phyloP scores from a whole-genome alignment of 192 early-diverging fungal genomes.

The Linnemannia zychae region DNA sequence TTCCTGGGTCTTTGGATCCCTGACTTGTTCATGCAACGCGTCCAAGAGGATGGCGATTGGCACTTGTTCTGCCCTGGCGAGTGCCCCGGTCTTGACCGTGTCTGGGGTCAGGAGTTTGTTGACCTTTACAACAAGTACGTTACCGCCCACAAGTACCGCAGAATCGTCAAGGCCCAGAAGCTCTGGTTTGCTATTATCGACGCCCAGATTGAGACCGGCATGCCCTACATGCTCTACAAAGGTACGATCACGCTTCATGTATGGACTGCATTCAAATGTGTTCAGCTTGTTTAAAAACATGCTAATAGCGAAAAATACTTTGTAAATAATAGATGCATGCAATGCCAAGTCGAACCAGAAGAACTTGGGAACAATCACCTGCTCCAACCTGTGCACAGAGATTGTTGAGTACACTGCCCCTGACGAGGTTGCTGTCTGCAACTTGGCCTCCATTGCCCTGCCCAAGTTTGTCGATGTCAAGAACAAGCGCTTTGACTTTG shows the following conservation, averaged over 20 bases:
- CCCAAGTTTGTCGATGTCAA: slow-evolving; percentile 85
- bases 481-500: slow-evolving; percentile 80
- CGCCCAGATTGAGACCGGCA: slow-evolving; percentile 97
- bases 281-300: too few relatives aligned
- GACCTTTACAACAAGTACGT: slow-evolving; percentile 91
- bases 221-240: slow-evolving; percentile 99
- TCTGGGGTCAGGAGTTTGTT: slow-evolving; percentile 93
- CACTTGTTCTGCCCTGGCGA: slow-evolving; percentile 95
- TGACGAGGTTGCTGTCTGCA: slow-evolving; percentile 98
- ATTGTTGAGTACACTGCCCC: slow-evolving; percentile 96
- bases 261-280: background rate
- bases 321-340: slow-evolving; percentile 80
- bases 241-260: slow-evolving; percentile 31
- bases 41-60: slow-evolving; percentile 92
- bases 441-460: slow-evolving; percentile 93
- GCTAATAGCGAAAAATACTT: background rate
- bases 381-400: slow-evolving; percentile 97
- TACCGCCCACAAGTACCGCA: slow-evolving; percentile 80
- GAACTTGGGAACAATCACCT: slow-evolving; percentile 97
- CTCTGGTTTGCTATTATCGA: slow-evolving; percentile 97
- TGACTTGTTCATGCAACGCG: slow-evolving; percentile 97
- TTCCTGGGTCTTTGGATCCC: slow-evolving; percentile 98
- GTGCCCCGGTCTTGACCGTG: slow-evolving; percentile 85
- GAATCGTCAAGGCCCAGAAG: slow-evolving; percentile 92
- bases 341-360: slow-evolving; percentile 98